phyloP scores from a whole-genome alignment of 2,329 filamentous ascomycete species.

The Cladophialophora psammophila region DNA sequence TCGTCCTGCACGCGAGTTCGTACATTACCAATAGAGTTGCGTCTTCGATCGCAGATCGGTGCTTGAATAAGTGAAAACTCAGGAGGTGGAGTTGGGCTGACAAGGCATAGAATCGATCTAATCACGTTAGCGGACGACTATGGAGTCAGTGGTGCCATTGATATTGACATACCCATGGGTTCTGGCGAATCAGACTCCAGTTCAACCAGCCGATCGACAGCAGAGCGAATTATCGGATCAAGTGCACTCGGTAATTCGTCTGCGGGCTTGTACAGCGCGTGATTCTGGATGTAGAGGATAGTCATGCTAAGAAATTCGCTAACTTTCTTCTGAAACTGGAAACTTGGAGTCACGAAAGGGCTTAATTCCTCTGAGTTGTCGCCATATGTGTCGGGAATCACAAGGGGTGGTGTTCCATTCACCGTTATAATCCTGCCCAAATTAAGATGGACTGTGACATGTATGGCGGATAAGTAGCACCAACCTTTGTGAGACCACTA shows the following conservation, averaged over 20 bases:
- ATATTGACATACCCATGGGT: constrained; percentile 9
- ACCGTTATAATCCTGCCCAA: constrained; percentile 2
- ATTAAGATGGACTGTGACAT: neutral
- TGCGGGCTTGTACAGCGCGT: constrained; percentile 11
- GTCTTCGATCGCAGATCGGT: constrained; percentile 9
- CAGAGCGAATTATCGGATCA: neutral
- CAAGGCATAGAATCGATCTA: constrained; percentile 14
- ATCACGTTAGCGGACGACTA: constrained; percentile 1
- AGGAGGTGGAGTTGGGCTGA: constrained; percentile 14
- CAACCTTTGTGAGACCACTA: constrained; percentile 19
- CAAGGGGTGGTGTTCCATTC: constrained; percentile 23
- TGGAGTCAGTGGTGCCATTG: neutral
- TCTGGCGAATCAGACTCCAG: constrained; percentile 10
- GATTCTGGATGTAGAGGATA: constrained; percentile 5
- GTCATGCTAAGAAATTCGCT: constrained; percentile 14
- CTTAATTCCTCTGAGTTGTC: constrained; percentile 4
- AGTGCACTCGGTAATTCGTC: neutral
- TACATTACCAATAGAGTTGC: constrained; percentile 15
- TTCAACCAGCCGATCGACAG: constrained; percentile 2
- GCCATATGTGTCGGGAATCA: constrained; percentile 18
- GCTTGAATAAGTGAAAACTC: constrained; percentile 18
- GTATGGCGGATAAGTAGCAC: neutral
- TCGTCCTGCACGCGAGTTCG: constrained; percentile 8
- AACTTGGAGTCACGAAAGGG: neutral
- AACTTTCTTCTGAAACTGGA: constrained; percentile 18